Evolutionary conservation across 2,329 filamentous ascomycete genomes (phyloP), one percentile per base, ranked within the genome.

Genomic region (Diaporthe helianthi): DNA sequence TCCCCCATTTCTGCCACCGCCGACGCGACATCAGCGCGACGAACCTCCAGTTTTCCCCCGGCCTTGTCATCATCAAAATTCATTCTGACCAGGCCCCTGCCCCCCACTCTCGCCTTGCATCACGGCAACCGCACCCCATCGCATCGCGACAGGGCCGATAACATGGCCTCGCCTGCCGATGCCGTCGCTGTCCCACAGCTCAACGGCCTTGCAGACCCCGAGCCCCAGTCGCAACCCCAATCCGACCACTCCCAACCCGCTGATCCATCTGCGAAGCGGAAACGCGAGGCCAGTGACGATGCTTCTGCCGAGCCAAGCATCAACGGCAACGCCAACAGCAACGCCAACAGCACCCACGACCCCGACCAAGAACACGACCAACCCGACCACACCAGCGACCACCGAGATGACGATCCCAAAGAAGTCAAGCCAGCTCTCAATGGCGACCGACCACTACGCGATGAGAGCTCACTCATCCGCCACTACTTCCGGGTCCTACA

Each of bases 221-320:
- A 69, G 71, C 74, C 73, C 72, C 51, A 52, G 8, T 61, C 65
- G 46, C 69, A 71, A 36, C 24, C 60, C 60, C 76, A 73, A 72
- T 72, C 74, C 67, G 75, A 75, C 70, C 75, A 75, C 66, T 73
- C 74, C 58, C 72, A 75, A 33, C 75, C 76, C 31, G 69, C 75
- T 70, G 76, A 74, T 73, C 76, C 75, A 17, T 75, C 78, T 46
- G 76, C 74, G 69, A 90, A 90, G 81, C 83, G 87, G 78, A 90
- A 90, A 80, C 87, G 87, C 83, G 86, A 88, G 74, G 78, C 79
- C 61, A 80, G 76, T 70, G 81, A 83, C 73, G 82, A 82, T 55
- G 75, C 69, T 65, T 72, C 74, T 24, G 65, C 74, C 69, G 73
- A 74, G 33, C 54, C 44, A 63, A 63, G 41, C 58, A 63, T 66